Evolutionary conservation across 345 rosid genomes (phyloP).

Genomic region (Brassica nigra): DNA sequence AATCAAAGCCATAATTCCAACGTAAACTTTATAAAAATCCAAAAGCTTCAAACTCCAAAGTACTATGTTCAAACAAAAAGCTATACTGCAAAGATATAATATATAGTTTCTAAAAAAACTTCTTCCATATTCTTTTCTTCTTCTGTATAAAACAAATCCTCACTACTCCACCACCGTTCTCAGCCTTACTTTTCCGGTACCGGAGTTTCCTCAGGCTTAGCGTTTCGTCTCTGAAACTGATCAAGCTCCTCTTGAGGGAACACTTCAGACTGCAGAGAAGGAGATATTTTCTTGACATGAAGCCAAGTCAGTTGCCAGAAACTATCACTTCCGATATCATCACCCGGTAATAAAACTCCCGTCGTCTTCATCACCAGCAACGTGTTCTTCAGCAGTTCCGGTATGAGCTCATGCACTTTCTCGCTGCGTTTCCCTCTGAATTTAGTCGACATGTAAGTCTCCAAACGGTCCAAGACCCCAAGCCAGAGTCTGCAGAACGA

Average conservation of each 20-base stretch:
- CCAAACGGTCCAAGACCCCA: conserved; percentile 62
- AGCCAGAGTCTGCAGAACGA: conserved; percentile 71
- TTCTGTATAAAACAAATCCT: conserved; percentile 32
- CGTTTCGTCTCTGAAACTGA: conserved; percentile 51
- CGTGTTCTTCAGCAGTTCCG: conserved; percentile 71
- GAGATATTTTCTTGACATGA: conserved; percentile 60
- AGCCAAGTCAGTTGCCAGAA: conserved; percentile 79
- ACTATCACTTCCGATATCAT: conserved; percentile 65
- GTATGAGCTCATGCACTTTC: conserved; percentile 59
- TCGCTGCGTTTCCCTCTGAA: conserved; percentile 62
- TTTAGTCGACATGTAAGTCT: conserved; percentile 58
- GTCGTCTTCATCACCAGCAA: conserved; percentile 69
- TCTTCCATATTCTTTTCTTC: conserved; percentile 16
- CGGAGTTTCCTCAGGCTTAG: conserved; percentile 36
- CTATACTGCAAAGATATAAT: conserved; percentile 35
- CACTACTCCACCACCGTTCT: conserved; percentile 24
- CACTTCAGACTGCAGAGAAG: conserved; percentile 62
- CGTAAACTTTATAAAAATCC: background rate
- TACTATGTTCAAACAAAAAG: conserved; percentile 34
- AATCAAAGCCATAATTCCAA: background rate
- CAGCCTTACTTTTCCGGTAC: conserved; percentile 17
- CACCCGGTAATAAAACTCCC: conserved; percentile 56
- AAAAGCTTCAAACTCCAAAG: conserved; percentile 18
- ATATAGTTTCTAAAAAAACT: conserved; percentile 7
- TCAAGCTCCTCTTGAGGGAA: conserved; percentile 57